Evolutionary conservation across 352 stramenopile species (phyloP), one percentile per base, ranked within the genome.

Genomic region (Phytophthora pini): DNA sequence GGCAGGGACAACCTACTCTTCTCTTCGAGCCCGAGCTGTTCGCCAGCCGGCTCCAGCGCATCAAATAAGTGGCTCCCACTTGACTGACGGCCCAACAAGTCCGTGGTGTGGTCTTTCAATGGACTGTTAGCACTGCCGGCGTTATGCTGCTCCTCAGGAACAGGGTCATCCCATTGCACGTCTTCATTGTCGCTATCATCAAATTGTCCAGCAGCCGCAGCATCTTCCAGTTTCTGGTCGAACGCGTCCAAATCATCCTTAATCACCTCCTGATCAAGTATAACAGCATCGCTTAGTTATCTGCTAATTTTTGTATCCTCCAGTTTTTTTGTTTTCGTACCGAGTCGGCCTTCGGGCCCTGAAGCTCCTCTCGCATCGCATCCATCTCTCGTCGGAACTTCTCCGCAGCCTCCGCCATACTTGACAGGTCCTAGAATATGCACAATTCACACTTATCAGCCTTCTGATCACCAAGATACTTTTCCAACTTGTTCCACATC

Each of bases 321-420:
- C 7, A 43, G 2, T 31, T 27, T 38, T 7, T 43, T 38, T 6
- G 31, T 43, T 38, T 6, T 38, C 63, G 56, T 70, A 87, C 79
- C 65, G 72, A 46, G 11, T 74, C 61, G n/a, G 64, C 40, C 29
- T 75, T 70, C 1, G 67, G 61, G 31, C 68, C 68, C 29, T 79
- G 62, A 8, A 82, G 63, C 41, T 87, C 71, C n/a, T 89, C 76
- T 27, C 82, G 77, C 80, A 93, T 89, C 1, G 82, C 82, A 60
- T 96, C 82, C 88, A 96, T 94, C 72, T 96, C 88, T 66, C 60
- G 77, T 61, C 88, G 86, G 65, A 96, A 96, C 39, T 87, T 84
- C 67, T 94, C 88, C 1, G 88, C 84, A 39, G 86, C 88, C 54
- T 81, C 73, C 5, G 88, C 80, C 82, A 96, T 94, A 57, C 77